Percentiles rank a stretch among this genome's conserved stretches.
phyloP scores from a whole-genome alignment of 768 basidiomycete species.

The Phlebiopsis flavidoalba region DNA sequence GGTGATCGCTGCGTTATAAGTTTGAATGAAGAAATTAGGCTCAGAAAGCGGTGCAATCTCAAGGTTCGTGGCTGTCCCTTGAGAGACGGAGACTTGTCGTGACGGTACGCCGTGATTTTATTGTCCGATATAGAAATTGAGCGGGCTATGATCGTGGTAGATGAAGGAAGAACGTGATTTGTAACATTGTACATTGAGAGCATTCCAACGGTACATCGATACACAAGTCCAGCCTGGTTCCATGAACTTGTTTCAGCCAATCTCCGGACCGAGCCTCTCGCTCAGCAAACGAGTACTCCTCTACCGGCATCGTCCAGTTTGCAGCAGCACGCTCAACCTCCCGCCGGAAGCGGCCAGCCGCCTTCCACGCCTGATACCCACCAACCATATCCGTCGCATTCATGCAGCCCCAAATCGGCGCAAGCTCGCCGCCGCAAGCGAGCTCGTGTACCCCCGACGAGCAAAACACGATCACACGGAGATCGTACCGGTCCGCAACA shows the following conservation, averaged over 20 bases:
- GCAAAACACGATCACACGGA: constrained; percentile 70
- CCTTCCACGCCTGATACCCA: constrained; percentile 69
- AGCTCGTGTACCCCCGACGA: constrained; percentile 67
- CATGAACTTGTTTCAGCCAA: too few species aligned
- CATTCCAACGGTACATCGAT: neutral
- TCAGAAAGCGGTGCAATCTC: too few species aligned
- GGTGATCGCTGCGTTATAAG: too few species aligned
- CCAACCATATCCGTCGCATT: constrained; percentile 78
- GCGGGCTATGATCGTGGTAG: neutral
- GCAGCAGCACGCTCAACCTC: constrained; percentile 11
- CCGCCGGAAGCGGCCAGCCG: constrained; percentile 57
- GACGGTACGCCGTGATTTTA: too few species aligned
- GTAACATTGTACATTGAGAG: neutral
- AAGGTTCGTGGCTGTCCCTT: too few species aligned
- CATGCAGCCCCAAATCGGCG: constrained; percentile 64
- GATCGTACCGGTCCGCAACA: constrained; percentile 71
- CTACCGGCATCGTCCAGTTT: neutral
- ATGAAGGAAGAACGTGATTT: neutral
- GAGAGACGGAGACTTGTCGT: too few species aligned
- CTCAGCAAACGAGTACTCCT: neutral
- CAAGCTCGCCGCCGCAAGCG: constrained; percentile 64
- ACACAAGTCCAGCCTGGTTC: neutral
- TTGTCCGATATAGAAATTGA: too few species aligned
- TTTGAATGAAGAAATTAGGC: too few species aligned
- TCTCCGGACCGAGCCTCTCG: too few species aligned